A percentile compares a stretch with the other conserved stretches of the same genome.
These are phyloP conservation scores for Globisporangium nodosum DNA, from an alignment of 352 stramenopile species.

Conservation along the genomic window DNA sequence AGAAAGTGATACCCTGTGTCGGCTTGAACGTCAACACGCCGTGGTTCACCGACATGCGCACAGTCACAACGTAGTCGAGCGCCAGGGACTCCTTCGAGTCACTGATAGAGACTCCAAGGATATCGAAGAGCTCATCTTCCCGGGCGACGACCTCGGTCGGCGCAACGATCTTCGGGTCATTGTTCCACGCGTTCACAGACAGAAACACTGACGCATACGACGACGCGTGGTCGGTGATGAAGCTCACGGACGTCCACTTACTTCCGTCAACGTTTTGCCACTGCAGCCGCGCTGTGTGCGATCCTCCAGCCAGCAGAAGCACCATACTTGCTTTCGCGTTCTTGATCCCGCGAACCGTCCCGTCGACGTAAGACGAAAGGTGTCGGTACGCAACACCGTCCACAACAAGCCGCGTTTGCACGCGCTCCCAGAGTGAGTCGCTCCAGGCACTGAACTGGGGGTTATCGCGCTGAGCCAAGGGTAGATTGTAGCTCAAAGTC, in stretches of 20 bases:
- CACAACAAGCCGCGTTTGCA: constrained; percentile 57
- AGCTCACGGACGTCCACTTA: constrained; percentile 60
- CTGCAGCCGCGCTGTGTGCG: constrained; percentile 56
- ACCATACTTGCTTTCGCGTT: constrained; percentile 65
- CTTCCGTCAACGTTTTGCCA: constrained; percentile 75
- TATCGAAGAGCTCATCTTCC: constrained; percentile 45
- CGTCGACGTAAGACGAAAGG: constrained; percentile 61
- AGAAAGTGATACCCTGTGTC: constrained; percentile 58
- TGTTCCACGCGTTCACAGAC: constrained; percentile 61
- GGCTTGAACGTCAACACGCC: constrained; percentile 46
- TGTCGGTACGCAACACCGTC: constrained; percentile 68
- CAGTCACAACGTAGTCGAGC: constrained; percentile 53
- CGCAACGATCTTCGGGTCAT: constrained; percentile 46
- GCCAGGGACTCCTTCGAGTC: constrained; percentile 46
- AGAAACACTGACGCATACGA: constrained; percentile 71
- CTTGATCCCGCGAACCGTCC: constrained; percentile 64
- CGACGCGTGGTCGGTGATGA: constrained; percentile 59
- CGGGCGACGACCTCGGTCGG: constrained; percentile 26
- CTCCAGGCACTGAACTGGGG: constrained; percentile 53
- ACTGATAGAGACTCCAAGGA: constrained; percentile 34
- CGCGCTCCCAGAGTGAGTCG: constrained; percentile 36
- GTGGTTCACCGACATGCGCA: constrained; percentile 50
- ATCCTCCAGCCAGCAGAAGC: constrained; percentile 43
- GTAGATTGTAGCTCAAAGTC: constrained; percentile 68
- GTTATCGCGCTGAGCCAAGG: constrained; percentile 67